Evolutionary conservation across 306 rosid genomes (phyloP), one percentile per base, ranked within the genome.

Genomic region (Luffa acutangula): DNA sequence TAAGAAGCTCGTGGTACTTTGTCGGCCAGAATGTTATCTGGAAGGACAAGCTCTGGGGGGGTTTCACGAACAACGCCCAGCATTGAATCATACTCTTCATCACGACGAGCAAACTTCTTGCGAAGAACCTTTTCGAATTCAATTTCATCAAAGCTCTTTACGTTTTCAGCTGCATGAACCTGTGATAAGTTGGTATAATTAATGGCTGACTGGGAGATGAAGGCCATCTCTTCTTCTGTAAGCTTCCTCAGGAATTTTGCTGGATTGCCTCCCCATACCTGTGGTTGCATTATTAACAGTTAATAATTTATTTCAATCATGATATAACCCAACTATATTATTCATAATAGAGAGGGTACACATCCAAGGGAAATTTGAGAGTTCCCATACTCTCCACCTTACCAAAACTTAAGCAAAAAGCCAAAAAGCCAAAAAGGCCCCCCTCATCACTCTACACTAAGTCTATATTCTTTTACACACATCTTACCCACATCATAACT

Each of bases 201-300:
- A 63, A 87, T 8, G 81, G 97, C 97, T 2, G 96, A 95, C 80
- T 95, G 97, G 79, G 93, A 87, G 77, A 95, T 87, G 87, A 92
- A 95, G 75, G 94, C 83, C 86, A 90, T 90, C 90, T 95, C 99
- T 25, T 95, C 91, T 84, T 95, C 93, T 5, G 97, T 87, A 39
- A 95, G 97, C 90, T 90, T 95, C 87, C 99, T 91, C 86, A 93
- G 85, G 86, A 92, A 93, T 87, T 84, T 92, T 56, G 99, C 97
- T 1, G 99, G 99, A 81, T 93, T 95, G 54, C 99, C 99, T 79
- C 96, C 99, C 98, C 98, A 94, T 65, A 92, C 93, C 98, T 94
- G 86, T 75, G 78, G 79, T 78, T 52, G 64, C 72, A 79, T 34
- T 21, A 25, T n/a, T 13, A 1, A 76, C 8, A 11, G 33, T 57